phyloP scores from a whole-genome alignment of 1,139 yeast species.

The Candida tetrigidarum region DNA sequence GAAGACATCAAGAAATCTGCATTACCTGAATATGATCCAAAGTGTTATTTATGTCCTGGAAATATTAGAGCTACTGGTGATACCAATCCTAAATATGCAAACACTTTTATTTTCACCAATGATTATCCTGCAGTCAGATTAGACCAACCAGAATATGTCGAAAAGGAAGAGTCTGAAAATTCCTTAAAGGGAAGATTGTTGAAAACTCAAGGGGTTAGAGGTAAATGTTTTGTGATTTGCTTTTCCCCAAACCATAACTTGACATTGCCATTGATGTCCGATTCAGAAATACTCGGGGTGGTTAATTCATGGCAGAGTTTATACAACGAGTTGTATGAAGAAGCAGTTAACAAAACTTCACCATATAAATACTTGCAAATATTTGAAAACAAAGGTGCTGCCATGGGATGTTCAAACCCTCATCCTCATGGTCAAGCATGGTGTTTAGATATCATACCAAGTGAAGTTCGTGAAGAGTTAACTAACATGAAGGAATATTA shows the following conservation, averaged over 20 bases:
- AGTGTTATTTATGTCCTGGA: slow-evolving; percentile 77
- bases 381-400: slow-evolving; percentile 78
- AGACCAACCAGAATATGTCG: slow-evolving; percentile 54
- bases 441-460: slow-evolving; percentile 70
- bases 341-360: slow-evolving; percentile 41
- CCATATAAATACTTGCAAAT: slow-evolving; percentile 69
- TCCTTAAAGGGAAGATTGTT: slow-evolving; percentile 49
- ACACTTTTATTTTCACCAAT: slow-evolving; percentile 65
- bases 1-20: slow-evolving; percentile 51
- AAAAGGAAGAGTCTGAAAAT: slow-evolving; percentile 17
- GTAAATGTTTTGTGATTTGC: slow-evolving; percentile 74
- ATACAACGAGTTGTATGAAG: slow-evolving; percentile 43
- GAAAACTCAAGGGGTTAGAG: slow-evolving; percentile 63
- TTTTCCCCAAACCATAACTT: slow-evolving; percentile 74
- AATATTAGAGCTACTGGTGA: slow-evolving; percentile 69
- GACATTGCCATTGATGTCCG: slow-evolving; percentile 66
- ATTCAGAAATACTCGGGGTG: slow-evolving; percentile 46
- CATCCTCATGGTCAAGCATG: slow-evolving; percentile 86
- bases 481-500: slow-evolving; percentile 53
- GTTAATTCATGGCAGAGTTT: slow-evolving; percentile 64
- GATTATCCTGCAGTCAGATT: slow-evolving; percentile 73
- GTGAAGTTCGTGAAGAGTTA: slow-evolving; percentile 68
- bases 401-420: slow-evolving; percentile 85
- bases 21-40: slow-evolving; percentile 62
- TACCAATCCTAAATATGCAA: slow-evolving; percentile 59